Conservation (phyloP, 176 grass and related monocot genomes). For the Phoenix dactylifera region DNA sequence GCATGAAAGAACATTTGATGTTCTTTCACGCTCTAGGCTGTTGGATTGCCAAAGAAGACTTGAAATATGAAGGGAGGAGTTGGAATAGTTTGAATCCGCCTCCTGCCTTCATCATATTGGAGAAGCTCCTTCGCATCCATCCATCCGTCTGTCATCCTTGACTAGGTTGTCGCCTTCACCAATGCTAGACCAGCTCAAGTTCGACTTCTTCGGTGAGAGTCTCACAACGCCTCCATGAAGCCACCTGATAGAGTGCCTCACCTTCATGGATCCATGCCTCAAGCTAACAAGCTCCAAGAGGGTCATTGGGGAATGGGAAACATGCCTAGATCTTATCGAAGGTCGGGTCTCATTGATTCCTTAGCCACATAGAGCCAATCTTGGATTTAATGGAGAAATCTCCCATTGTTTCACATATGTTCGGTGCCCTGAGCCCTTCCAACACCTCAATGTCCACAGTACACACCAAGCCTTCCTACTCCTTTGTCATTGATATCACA, state of each 20-base stretch:
- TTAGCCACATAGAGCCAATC: background rate
- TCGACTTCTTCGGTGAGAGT: too few relatives aligned
- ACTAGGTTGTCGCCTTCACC: background rate
- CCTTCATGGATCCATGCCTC: background rate
- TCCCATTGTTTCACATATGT: background rate
- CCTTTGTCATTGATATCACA: too few relatives aligned
- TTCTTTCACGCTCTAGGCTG: too few relatives aligned
- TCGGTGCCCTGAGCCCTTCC: background rate
- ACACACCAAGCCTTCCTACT: too few relatives aligned
- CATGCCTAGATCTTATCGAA: background rate
- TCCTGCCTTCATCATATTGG: too few relatives aligned
- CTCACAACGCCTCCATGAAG: background rate
- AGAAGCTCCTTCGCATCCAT: too few relatives aligned
- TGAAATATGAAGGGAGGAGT: too few relatives aligned
- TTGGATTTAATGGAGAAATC: background rate
- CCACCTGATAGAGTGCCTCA: too few relatives aligned
- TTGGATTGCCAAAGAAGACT: too few relatives aligned
- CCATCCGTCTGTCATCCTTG: background rate
- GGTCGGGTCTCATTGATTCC: conserved; percentile 3
- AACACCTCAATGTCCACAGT: too few relatives aligned
- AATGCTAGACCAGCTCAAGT: background rate
- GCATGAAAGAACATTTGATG: too few relatives aligned
- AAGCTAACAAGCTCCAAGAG: background rate
- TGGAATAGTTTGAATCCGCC: too few relatives aligned
- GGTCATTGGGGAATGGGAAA: background rate